These are phyloP conservation scores for Amphirosellinia nigrospora DNA, from an alignment of 495 filamentous ascomycete species.

Conservation along the genomic window DNA sequence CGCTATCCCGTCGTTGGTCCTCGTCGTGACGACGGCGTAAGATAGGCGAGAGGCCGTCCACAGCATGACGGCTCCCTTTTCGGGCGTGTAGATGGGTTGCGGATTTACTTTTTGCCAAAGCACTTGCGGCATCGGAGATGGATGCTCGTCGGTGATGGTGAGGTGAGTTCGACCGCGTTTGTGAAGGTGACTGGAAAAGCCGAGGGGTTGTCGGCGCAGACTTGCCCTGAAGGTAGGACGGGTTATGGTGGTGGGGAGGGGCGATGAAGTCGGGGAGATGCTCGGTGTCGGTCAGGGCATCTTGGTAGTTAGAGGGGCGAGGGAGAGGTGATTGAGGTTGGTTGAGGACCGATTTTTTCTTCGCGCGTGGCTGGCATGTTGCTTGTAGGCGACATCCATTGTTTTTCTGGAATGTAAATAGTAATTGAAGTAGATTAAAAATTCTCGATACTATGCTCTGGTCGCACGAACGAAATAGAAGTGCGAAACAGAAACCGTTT, in stretches of 20 bases:
- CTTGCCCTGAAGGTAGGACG: constrained; percentile 59
- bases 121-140: constrained; percentile 34
- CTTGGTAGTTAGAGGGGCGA: constrained; percentile 70
- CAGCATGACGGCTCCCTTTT: constrained; percentile 28
- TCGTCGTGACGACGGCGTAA: constrained; percentile 31
- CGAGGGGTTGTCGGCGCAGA: constrained; percentile 64
- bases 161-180: constrained; percentile 48
- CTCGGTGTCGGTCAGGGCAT: constrained; percentile 65
- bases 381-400: constrained; percentile 63
- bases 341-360: constrained; percentile 54
- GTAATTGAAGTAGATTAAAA: not conserved
- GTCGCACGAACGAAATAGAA: not conserved
- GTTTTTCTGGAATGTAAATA: not conserved
- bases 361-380: constrained; percentile 54
- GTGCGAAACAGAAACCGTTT: not conserved
- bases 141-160: constrained; percentile 43
- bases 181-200: constrained; percentile 58
- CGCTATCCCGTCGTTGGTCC: constrained; percentile 55
- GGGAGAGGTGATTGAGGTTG: constrained; percentile 59
- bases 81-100: constrained; percentile 47
- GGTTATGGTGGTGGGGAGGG: constrained; percentile 36
- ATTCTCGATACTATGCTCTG: not conserved
- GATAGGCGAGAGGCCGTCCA: constrained; percentile 30
- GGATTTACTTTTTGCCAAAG: constrained; percentile 53
- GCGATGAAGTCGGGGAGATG: constrained; percentile 41